These are phyloP conservation scores for Auriscalpium microsporum DNA, from an alignment of 768 basidiomycete species.

Conservation along the genomic window DNA sequence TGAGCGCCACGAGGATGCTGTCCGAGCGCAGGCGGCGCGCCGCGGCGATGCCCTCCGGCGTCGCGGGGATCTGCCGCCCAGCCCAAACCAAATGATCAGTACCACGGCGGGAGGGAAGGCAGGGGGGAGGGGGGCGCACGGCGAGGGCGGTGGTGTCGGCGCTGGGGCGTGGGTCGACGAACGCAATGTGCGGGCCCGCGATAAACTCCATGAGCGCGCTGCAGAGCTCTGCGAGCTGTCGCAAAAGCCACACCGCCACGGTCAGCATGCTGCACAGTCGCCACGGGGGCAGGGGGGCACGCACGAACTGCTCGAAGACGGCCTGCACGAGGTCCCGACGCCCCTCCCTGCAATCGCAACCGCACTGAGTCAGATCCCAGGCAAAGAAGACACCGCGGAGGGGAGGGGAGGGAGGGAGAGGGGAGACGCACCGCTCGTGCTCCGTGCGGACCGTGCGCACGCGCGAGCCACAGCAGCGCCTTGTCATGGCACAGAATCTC, in stretches of 20 bases:
- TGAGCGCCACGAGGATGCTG: conserved; percentile 43
- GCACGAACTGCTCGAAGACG: conserved; percentile 1
- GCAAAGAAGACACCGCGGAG: no score
- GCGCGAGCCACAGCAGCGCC: no score
- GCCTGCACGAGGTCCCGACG: not conserved
- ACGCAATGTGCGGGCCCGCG: conserved; percentile 38
- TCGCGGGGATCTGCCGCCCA: conserved; percentile 56
- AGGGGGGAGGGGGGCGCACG: no score
- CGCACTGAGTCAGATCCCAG: no score
- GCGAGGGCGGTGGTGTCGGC: conserved; percentile 32
- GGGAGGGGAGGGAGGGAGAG: no score
- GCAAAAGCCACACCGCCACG: no score
- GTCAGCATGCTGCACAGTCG: no score
- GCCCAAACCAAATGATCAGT: no score
- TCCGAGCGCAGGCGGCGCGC: conserved; percentile 32
- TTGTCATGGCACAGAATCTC: no score
- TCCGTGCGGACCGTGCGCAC: no score
- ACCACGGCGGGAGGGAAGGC: no score
- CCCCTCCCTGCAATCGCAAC: not conserved
- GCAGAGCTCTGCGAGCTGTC: conserved; percentile 48
- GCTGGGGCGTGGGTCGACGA: conserved; percentile 42
- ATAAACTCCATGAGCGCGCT: conserved; percentile 33
- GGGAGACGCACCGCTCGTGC: no score
- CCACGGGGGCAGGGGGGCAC: not conserved
- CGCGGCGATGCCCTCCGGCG: conserved; percentile 43